Conservation (phyloP, 2,329 filamentous ascomycete species). For the Alternaria angustiovoidea region DNA sequence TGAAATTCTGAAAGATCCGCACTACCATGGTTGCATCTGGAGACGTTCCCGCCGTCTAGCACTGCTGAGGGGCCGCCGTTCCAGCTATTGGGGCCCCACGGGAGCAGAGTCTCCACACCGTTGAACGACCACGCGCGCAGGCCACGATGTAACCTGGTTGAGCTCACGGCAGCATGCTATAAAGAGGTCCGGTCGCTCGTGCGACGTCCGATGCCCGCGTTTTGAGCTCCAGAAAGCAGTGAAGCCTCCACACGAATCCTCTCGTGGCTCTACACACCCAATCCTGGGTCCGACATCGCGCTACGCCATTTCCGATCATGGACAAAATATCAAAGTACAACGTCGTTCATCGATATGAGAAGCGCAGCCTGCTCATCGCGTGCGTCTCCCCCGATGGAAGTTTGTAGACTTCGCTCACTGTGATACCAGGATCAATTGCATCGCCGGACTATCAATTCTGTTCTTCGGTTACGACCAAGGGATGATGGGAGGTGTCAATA, state of each 20-base stretch:
- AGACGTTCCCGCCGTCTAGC: not conserved
- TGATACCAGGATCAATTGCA: constrained; percentile 33
- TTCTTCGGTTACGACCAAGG: constrained; percentile 48
- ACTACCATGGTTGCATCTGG: not conserved
- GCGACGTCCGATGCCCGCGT: not conserved
- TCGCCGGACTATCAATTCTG: constrained; percentile 42
- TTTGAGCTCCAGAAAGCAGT: not conserved
- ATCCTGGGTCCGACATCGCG: not conserved
- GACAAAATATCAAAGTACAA: constrained; percentile 37
- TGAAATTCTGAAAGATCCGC: not conserved
- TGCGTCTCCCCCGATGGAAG: not conserved
- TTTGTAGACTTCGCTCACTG: not conserved
- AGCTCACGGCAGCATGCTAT: not conserved
- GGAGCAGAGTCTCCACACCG: not conserved
- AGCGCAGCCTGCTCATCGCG: constrained; percentile 39
- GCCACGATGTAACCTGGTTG: constrained; percentile 1
- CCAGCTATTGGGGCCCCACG: constrained; percentile 1
- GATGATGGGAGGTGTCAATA: constrained; percentile 48
- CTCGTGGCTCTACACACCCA: not conserved
- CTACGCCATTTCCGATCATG: constrained; percentile 17
- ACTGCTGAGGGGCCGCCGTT: not conserved
- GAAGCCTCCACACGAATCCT: not conserved
- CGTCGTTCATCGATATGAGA: constrained; percentile 37
- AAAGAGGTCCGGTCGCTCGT: not conserved
- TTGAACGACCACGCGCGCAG: not conserved